Evolutionary conservation across 2,329 filamentous ascomycete genomes (phyloP), one percentile per base, ranked within the genome.

Genomic region (Zopfia rhizophila): DNA sequence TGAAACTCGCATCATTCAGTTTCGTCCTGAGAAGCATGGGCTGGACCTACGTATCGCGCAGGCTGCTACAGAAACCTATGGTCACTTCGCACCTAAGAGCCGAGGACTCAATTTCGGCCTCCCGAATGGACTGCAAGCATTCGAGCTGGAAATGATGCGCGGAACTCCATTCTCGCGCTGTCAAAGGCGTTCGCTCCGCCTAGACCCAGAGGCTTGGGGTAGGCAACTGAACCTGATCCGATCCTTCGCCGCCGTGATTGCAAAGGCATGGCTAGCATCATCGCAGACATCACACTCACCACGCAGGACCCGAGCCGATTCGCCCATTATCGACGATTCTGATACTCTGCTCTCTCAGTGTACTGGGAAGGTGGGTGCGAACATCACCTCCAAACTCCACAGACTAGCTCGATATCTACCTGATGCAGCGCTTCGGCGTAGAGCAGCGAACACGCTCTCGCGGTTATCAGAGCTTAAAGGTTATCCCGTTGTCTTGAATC

Each of bases 401-500:
- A 45, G 53, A 12, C 56, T 73, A 1, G 29, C 52, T 1, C n/a
- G 18, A 8, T 32, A 61, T 3, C 55, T 73, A 2, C 68, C 70
- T 1, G 51, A 60, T 18, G 4, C 31, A 2, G 19, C 14, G n/a
- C 42, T 71, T 1, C 46, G 64, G 22, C 6, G 16, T 12, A 48
- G 37, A 41, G 68, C 69, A 6, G 19, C 19, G 17, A 6, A 27
- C 6, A 50, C 46, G 5, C 30, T 68, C 21, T 5, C 33, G 0
- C 21, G 24, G 0, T 7, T 68, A 1, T 39, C 85, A 73, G 42
- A 87, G 78, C 31, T 83, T 72, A 21, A 36, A 0, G 21, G 57
- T 4, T 66, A 83, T 3, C 82, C 82, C 0, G 80, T 83, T 69
- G 77, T 79, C 3, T 63, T 87, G 8, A 85, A 78, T 5, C 84